Evolutionary conservation across 1,284 basidiomycete genomes (phyloP), one percentile per base, ranked within the genome.

Genomic region (Coniophora puteana): DNA sequence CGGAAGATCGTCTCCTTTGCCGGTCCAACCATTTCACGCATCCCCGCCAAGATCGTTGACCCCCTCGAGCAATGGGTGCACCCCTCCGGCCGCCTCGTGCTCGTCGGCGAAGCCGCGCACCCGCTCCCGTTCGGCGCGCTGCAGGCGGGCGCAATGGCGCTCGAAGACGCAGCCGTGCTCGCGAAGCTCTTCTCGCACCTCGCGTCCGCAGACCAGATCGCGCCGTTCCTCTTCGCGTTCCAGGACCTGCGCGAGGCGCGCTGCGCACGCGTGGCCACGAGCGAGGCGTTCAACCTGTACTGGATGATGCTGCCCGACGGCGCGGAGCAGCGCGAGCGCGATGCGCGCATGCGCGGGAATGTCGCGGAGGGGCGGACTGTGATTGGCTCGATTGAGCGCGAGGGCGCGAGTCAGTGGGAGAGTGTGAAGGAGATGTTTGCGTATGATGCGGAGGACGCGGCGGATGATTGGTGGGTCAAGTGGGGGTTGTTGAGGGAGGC

Each of bases 161-260:
- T 79, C 4, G 79, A 81, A 56, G 80, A 82, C 46, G 75, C 66
- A 4, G 74, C 74, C 3, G 71, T 76, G 6, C 65, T 82, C 6
- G 80, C 69, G 14, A 72, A 69, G 31, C 58, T 83, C 4, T 80
- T 83, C 55, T 71, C 73, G 6, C 74, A 78, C 52, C 58, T 83
- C 4, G 59, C 59, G 37, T 51, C 59, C 2, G 49, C 58, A n/a
- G 71, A 72, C 14, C 78, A 83, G 47, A 77, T 82, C 48, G 49
- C 53, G 1, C 62, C 53, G 22, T 72, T 80, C 51, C 61, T 81
- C 6, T 61, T 64, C 44, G 78, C 74, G 0, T 68, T 76, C 44
- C 68, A 76, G 48, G 74, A 78, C 40, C 57, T 80, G 10, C 67
- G 72, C 11, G 63, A 67, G 39, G 61, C 59, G 17, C 66, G 73